Evolutionary conservation across 164 flowering plant species (phyloP), one percentile per base, ranked within the genome.

Genomic region (Magnolia changhungtana): DNA sequence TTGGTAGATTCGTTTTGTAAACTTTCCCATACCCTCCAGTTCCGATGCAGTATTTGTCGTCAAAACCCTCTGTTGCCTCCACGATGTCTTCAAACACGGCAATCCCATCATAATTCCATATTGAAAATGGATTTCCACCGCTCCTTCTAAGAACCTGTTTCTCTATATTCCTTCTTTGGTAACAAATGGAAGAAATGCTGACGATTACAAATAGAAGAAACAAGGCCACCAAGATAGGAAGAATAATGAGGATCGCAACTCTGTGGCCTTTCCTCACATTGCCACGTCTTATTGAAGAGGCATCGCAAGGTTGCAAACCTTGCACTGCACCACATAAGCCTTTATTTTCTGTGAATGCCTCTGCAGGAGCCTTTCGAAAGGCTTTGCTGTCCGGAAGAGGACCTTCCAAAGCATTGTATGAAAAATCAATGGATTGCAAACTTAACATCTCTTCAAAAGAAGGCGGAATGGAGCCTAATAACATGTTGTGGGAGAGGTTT

Each of bases 21-120:
- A 78, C 80, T 10, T 63, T 2, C 77, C 77, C 6, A 74, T 64
- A 73, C 45, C 45, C 45, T 37, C 45, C 6, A 37, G 37, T 37
- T 37, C 6, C 5, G 1, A 37, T 37, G 45, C 74, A 74, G 51
- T 74, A 78, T 59, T 50, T 64, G 18, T 50, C 64, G 29, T 74
- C 74, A 20, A 78, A 78, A 21, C 69, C 45, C 11, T 78, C 50
- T 63, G 74, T 70, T 6, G 74, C 77, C n/a, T 74, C 65, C 21
- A 78, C 61, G 29, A 78, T 74, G 29, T 73, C 76, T 69, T 78
- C 74, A 27, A n/a, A 78, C 2, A 50, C 10, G 37, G 72, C 67
- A 11, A 10, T 50, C 8, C 80, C 73, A 69, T 74, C 64, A 21
- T 63, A 70, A 69, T 75, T 74, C 74, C 77, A 78, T n/a, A 69